Evolutionary conservation across 768 basidiomycete species (phyloP), one percentile per base, ranked within the genome.

Genomic region (Suillus hirtellus): DNA sequence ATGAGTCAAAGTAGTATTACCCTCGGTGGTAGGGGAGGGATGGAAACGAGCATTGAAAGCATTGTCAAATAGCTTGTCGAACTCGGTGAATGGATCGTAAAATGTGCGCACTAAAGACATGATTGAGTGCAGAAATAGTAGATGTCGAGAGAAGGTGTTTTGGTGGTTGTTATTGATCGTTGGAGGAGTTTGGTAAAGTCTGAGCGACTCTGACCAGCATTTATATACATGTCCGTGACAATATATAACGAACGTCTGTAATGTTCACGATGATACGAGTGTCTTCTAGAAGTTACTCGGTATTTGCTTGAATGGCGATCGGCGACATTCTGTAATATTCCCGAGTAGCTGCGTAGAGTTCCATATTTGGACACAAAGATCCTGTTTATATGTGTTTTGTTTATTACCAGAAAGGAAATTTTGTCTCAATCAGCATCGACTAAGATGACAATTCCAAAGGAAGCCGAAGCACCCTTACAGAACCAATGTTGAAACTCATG

Each of bases 41-140:
- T 66, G 68, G 54, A 72, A 66, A 21, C 70, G 75, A 15, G 72
- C 50, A 24, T 61, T 67, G 38, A 75, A 66, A 1, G 75, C 74
- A 31, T 78, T 76, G 65, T 82, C 78, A 58, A 80, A 72, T 65
- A 82, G 71, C 67, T 78, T 80, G 31, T 81, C 79, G 55, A 81
- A 70, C 60, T 81, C 79, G 69, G 76, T 31, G 31, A 31, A 72
- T 17, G 79, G 75, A 6, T 81, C 76, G 69, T 79, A 79, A 70
- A 66, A 56, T 43, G 63, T 68, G 42, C 42, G 65, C 56, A 67
- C 60, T 42, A 72, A 2, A 34, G 73, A 72, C 74, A 75, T 74
- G 60, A 35, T 61, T 38, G 6, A 31, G 35, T 37, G 35, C 31
- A 31, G 31, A 31, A 31, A 37, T 37, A 37, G 9, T 31, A 31